Evolutionary conservation across 1,284 basidiomycete genomes (phyloP), one percentile per base, ranked within the genome.

Genomic region (Malassezia psittaci): DNA sequence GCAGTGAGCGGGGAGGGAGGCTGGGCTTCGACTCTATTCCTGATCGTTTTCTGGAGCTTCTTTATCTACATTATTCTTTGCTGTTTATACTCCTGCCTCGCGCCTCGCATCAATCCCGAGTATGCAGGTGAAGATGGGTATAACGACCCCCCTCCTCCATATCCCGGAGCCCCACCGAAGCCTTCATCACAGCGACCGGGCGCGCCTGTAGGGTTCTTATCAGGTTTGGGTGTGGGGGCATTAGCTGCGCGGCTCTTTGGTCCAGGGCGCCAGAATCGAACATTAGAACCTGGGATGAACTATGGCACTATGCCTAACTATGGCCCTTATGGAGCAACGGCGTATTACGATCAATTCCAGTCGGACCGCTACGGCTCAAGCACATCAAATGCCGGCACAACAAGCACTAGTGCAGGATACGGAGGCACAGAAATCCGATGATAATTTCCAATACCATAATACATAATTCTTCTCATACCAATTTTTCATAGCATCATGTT

Each of bases 161-260:
- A 43, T 15, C 21, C 44, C 8, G 33, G 33, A 5, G 45, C 24
- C 1, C 1, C 29, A 12, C 16, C 16, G 9, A 47, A 47, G 45
- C 11, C 32, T 36, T n/a, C 16, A 9, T 34, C 45, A 12, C 16
- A 38, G 7, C 34, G 34, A 8, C 34, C 33, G 1, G 24, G 24
- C 24, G 24, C 24, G 24, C 24, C 24, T 29, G 24, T 29, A 29
- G 46, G 46, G 7, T 48, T 48, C 46, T 48, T 18, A 32, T 37
- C 54, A 5, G 54, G 48, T n/a, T 11, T 55, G 21, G 54, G 54
- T 32, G 34, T 55, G 13, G 54, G 54, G 9, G 48, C 54, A 5
- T 9, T 55, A 12, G 54, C 48, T 1, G 48, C 46, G 9, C 43
- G 43, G 18, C 36, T 55, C 12, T 46, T 55, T 24, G 46, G 35